These are phyloP conservation scores for Pythium plurisporium DNA, from an alignment of 352 stramenopile genomes.

Conservation along the genomic window DNA sequence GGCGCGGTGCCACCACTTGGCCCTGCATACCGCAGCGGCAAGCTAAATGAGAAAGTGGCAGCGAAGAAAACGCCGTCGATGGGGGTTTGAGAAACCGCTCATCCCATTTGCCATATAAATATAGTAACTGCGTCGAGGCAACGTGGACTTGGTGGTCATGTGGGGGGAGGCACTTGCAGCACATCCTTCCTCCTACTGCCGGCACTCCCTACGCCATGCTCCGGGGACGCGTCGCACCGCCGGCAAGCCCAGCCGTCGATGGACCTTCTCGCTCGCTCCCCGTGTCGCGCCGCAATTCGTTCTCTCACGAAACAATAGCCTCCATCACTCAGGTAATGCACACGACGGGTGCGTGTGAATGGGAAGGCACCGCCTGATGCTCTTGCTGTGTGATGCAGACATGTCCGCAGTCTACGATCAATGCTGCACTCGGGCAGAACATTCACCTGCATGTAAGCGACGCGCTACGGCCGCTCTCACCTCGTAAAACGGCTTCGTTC, in stretches of 20 bases:
- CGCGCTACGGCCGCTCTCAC: constrained; percentile 10
- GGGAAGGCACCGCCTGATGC: too few species aligned
- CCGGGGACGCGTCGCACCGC: constrained; percentile 1
- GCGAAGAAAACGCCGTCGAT: neutral
- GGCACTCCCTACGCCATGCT: constrained; percentile 1
- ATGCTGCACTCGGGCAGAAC: neutral
- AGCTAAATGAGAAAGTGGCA: neutral
- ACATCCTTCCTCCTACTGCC: neutral
- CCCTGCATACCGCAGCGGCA: neutral
- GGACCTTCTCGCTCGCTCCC: neutral
- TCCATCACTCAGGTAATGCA: constrained; percentile 35
- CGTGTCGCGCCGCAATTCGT: constrained; percentile 31
- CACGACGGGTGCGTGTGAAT: neutral
- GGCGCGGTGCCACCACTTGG: neutral
- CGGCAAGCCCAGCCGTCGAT: constrained; percentile 1
- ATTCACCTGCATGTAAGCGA: constrained; percentile 18
- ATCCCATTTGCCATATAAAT: neutral
- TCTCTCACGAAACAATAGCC: constrained; percentile 23
- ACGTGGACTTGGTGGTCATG: too few species aligned
- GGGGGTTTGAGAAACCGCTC: neutral
- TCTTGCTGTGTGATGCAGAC: neutral
- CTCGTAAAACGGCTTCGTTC: constrained; percentile 29
- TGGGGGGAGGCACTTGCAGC: too few species aligned
- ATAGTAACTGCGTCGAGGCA: neutral
- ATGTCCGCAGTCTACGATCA: neutral